phyloP scores from a whole-genome alignment of 2,329 filamentous ascomycete genomes.

The Epichloe typhina region DNA sequence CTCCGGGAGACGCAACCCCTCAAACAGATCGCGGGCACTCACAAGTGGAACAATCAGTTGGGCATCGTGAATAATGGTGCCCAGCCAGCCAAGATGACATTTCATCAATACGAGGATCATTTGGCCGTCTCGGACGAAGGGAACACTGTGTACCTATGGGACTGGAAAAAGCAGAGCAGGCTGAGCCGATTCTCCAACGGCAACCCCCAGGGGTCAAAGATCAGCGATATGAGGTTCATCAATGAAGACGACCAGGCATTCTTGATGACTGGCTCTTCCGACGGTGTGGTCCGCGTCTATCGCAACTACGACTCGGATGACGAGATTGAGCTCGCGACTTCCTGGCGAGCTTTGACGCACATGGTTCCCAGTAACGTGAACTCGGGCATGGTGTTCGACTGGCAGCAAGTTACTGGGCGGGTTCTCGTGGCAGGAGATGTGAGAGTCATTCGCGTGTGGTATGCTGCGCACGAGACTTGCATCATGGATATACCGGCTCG shows the following conservation, averaged over 20 bases:
- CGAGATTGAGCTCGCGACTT: constrained; percentile 71
- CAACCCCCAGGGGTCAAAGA: constrained; percentile 74
- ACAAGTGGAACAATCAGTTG: constrained; percentile 74
- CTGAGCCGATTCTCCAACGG: constrained; percentile 85
- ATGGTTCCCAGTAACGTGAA: constrained; percentile 90
- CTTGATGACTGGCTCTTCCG: constrained; percentile 86
- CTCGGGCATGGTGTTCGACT: constrained; percentile 92
- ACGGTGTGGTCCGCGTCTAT: constrained; percentile 88
- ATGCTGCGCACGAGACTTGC: constrained; percentile 85
- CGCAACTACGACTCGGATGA: constrained; percentile 73
- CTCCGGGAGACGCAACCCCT: constrained; percentile 86
- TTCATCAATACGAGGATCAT: constrained; percentile 96
- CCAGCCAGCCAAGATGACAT: constrained; percentile 85
- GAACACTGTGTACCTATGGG: constrained; percentile 85
- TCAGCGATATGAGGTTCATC: constrained; percentile 93
- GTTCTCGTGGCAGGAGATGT: constrained; percentile 94
- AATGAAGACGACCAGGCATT: constrained; percentile 96
- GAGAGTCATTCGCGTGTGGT: constrained; percentile 91
- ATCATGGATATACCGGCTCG: constrained; percentile 87
- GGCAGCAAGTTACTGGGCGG: constrained; percentile 94
- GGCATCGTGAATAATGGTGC: constrained; percentile 80
- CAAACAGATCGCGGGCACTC: constrained; percentile 74
- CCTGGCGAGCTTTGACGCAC: constrained; percentile 85
- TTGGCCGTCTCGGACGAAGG: constrained; percentile 86
- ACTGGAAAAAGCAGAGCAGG: constrained; percentile 68